Conservation (phyloP, 805 yeast species). For the Nakazawaea molendinolei region DNA sequence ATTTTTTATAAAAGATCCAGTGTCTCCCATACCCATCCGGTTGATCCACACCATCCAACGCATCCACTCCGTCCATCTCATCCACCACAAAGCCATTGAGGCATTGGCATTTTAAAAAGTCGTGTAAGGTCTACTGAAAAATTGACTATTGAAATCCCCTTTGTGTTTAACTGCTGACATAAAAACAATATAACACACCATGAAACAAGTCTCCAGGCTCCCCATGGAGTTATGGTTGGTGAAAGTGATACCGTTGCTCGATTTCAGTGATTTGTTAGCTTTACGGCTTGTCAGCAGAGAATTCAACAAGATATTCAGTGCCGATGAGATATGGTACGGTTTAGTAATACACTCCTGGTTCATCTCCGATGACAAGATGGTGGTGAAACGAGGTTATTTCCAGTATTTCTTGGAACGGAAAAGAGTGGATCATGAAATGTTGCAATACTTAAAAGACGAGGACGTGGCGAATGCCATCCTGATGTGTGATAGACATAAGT, state of each 20-base stretch:
- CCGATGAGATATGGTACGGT: conserved; percentile 7
- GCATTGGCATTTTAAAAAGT: too few relatives aligned
- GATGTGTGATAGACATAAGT: background rate
- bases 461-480: background rate
- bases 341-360: too few relatives aligned
- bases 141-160: too few relatives aligned
- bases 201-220: background rate
- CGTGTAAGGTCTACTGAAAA: too few relatives aligned
- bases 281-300: conserved; percentile 4
- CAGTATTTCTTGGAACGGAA: background rate
- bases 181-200: too few relatives aligned
- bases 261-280: background rate
- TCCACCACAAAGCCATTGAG: too few relatives aligned
- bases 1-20: too few relatives aligned
- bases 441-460: background rate
- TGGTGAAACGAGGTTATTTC: background rate
- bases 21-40: too few relatives aligned
- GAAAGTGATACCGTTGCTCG: conserved; percentile 1
- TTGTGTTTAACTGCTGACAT: too few relatives aligned
- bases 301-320: conserved; percentile 1
- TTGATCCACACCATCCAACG: too few relatives aligned
- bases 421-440: background rate
- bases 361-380: background rate
- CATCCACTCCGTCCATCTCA: too few relatives aligned
- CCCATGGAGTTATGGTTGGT: conserved; percentile 9